These are phyloP conservation scores for Vigna unguiculata DNA, from an alignment of 306 rosid genomes.

Conservation along the genomic window DNA sequence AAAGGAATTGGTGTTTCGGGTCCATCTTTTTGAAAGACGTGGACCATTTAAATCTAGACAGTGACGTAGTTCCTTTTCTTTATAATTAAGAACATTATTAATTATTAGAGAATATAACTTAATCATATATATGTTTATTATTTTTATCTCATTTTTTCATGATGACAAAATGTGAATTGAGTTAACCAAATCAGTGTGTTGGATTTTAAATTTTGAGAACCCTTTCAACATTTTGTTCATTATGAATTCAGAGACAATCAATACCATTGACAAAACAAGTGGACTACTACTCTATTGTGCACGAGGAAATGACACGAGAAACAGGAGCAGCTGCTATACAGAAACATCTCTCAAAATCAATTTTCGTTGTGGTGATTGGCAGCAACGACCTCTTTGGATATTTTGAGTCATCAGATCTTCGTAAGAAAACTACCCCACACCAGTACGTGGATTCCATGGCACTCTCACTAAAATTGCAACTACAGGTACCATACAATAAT, in stretches of 20 bases:
- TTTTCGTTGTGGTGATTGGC: slow-evolving; percentile 68
- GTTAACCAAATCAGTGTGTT: no score
- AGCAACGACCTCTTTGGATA: slow-evolving; percentile 83
- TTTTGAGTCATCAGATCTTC: slow-evolving; percentile 52
- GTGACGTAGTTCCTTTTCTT: neutral
- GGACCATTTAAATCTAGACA: neutral
- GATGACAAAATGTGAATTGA: no score
- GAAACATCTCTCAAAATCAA: slow-evolving; percentile 64
- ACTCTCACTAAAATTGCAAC: slow-evolving; percentile 55
- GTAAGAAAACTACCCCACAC: slow-evolving; percentile 51
- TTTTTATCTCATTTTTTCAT: no score
- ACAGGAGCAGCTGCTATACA: slow-evolving; percentile 53
- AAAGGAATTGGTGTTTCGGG: neutral
- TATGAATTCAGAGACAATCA: slow-evolving; percentile 52
- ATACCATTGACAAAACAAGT: slow-evolving; percentile 64
- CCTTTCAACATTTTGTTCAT: neutral
- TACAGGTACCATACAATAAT: slow-evolving; percentile 68
- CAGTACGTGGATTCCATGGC: slow-evolving; percentile 62
- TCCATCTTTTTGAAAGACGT: neutral
- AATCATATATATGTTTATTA: neutral
- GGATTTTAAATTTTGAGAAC: no score
- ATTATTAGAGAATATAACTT: neutral
- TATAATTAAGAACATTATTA: neutral
- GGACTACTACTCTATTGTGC: slow-evolving; percentile 49
- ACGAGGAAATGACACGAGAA: slow-evolving; percentile 42